Base-by-base conservation (phyloP, 2,329 filamentous ascomycete genomes). In the Penicillium concentricum region DNA sequence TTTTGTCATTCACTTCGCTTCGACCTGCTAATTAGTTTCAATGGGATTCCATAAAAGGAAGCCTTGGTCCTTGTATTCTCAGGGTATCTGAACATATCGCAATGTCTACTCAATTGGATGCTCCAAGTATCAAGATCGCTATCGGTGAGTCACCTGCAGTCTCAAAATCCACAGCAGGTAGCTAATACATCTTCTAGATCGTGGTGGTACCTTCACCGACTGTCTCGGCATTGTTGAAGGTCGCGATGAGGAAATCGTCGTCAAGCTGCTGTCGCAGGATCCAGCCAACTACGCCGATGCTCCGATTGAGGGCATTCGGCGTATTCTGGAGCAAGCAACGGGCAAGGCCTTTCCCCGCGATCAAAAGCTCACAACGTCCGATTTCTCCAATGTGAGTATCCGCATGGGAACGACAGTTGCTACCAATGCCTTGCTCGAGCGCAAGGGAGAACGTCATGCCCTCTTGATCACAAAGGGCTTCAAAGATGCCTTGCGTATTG, bases 331-430 rank as follows among this genome's bases (percentile, higher is more conserved):
- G 64, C 86, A 86, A 66, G 95, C 94, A 73, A 84, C 86, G 2
- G 82, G 83, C 53, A 82, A 83, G 57, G 13, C 10, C 86, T 44
- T 44, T 6, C 24, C 42, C 16, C 92, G 3, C 91, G 24, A 44
- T 4, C 10, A 44, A 9, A 30, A 35, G 80, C 91, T 71, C 79
- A 61, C 51, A 16, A 58, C 54, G 28, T 43, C 51, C 24, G 51
- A 57, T 22, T 55, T 55, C 22, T 60, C 53, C 4, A 56, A 49
- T 43, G 54, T 52, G 65, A 91, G 89, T 3, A 94, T 95, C 70
- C 87, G 91, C 52, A 96, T 95, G 91, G 91, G 91, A 42, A 96
- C 91, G 4, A 96, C 91, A 0, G 91, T 96, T 13, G 91, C 91
- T 8, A 96, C 91, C 1, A 96, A 96, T 70, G 91, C 91, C 0